These are phyloP conservation scores for Cocos nucifera DNA, from an alignment of 176 grass and related monocot species.

Conservation along the genomic window DNA sequence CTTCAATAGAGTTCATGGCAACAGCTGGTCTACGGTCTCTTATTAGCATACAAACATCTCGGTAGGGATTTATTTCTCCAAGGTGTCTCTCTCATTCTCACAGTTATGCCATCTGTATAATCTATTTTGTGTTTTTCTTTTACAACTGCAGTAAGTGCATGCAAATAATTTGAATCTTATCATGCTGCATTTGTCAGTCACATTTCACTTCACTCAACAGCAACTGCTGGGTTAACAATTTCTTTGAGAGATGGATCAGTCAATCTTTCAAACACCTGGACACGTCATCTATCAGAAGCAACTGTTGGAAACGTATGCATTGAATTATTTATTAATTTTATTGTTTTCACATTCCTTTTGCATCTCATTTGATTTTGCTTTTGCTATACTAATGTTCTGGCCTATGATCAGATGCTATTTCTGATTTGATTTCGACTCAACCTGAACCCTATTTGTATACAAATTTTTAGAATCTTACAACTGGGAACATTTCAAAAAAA, in stretches of 20 bases:
- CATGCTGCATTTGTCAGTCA: constrained; percentile 42
- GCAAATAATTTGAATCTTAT: background rate
- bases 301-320: constrained; percentile 73
- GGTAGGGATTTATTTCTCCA: constrained; percentile 29
- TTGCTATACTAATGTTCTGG: background rate
- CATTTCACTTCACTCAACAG: constrained; percentile 80
- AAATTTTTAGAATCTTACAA: too few species aligned
- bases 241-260: constrained; percentile 88
- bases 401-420: background rate
- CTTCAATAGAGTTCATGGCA: constrained; percentile 77
- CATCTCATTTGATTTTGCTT: constrained; percentile 3
- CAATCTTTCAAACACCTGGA: constrained; percentile 90
- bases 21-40: constrained; percentile 82
- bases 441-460: too few species aligned
- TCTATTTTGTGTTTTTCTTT: too few species aligned
- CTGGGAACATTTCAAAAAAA: too few species aligned
- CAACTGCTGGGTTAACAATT: constrained; percentile 66
- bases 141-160: too few species aligned
- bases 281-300: constrained; percentile 77
- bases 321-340: background rate
- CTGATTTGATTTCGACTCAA: too few species aligned
- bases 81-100: too few species aligned
- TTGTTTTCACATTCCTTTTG: constrained; percentile 13
- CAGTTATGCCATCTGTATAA: too few species aligned
- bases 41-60: constrained; percentile 48